Base-by-base conservation (phyloP, 106 monocot genomes). In the Dendrobium huoshanense region DNA sequence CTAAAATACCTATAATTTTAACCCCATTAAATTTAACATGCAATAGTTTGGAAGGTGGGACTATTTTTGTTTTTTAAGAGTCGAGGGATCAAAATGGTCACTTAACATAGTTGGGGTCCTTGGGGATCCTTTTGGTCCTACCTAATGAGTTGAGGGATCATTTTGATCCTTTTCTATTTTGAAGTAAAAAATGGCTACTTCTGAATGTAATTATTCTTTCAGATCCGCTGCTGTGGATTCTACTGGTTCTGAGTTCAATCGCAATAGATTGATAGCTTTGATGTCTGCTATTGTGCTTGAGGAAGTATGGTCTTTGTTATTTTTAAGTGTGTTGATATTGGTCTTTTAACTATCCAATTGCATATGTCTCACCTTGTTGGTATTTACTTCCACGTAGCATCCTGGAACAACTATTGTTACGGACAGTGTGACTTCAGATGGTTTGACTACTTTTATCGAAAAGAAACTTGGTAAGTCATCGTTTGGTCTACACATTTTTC, bases 171-270 rank as follows among this genome's bases (percentile, higher is more conserved):
- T 31, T 31, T 31, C 31, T 31, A 31, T 31, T 31, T 31, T 31
- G 31, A 31, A 31, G 31, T 31, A 31, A 31, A 31, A 37, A 37
- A 37, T 37, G 37, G 37, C 37, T 37, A 37, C 37, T 37, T 37
- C 37, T 37, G 37, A 37, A 37, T 73, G 33, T 7, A 33, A 54
- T 20, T 78, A 29, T 75, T 75, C 83, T 25, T 29, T 72, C 75
- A 95, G 98, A 78, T 99, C 98, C 83, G 98, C 98, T 83, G 98
- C 98, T 82, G 98, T 99, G 48, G 95, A 99, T 84, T 95, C 91
- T 13, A 88, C 61, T 80, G 95, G 98, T 43, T 83, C 82, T 41
- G 98, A 99, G 72, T 88, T 95, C 75, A 99, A 95, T 67, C 91
- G 95, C 43, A 99, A 99, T 82, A 79, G 95, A 77, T 74, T 99